Evolutionary conservation across 768 basidiomycete genomes (phyloP).

Genomic region (Auricularia sp.): DNA sequence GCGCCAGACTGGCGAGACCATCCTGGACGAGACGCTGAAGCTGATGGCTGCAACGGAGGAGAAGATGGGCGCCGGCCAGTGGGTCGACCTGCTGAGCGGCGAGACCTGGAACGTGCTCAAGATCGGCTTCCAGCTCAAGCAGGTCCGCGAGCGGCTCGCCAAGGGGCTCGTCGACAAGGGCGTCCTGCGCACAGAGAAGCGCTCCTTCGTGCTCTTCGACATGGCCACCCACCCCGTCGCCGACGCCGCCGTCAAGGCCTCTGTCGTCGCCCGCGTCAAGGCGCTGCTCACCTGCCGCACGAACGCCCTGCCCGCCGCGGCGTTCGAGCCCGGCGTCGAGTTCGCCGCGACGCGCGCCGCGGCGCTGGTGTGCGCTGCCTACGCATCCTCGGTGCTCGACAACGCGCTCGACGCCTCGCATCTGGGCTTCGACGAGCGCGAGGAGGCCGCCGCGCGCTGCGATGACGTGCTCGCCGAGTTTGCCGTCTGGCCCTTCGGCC

Average conservation of each 20-base stretch:
- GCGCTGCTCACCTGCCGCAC: constrained; percentile 76
- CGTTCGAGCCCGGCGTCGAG: constrained; percentile 52
- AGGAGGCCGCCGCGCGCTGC: constrained; percentile 84
- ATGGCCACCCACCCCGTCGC: constrained; percentile 99
- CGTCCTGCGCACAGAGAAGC: constrained; percentile 95
- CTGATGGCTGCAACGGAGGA: constrained; percentile 86
- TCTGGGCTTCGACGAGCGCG: constrained; percentile 85
- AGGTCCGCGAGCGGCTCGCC: constrained; percentile 93
- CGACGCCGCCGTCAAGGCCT: constrained; percentile 82
- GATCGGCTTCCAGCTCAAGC: constrained; percentile 97
- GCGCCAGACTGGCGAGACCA: background rate
- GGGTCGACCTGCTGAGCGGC: constrained; percentile 92
- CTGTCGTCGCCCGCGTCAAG: constrained; percentile 65
- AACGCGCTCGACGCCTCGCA: constrained; percentile 67
- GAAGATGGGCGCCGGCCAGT: constrained; percentile 73
- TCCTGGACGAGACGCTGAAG: constrained; percentile 56
- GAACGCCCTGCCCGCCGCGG: constrained; percentile 61
- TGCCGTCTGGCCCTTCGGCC: constrained; percentile 76
- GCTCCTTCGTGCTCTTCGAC: constrained; percentile 97
- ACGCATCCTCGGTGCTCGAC: constrained; percentile 90
- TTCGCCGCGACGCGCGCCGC: constrained; percentile 70
- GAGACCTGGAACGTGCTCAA: constrained; percentile 99
- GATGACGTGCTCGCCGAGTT: constrained; percentile 94
- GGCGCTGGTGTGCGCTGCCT: constrained; percentile 80
- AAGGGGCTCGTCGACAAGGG: constrained; percentile 98